These are phyloP conservation scores for Malus sieversii DNA, from an alignment of 306 rosid genomes.

Conservation along the genomic window DNA sequence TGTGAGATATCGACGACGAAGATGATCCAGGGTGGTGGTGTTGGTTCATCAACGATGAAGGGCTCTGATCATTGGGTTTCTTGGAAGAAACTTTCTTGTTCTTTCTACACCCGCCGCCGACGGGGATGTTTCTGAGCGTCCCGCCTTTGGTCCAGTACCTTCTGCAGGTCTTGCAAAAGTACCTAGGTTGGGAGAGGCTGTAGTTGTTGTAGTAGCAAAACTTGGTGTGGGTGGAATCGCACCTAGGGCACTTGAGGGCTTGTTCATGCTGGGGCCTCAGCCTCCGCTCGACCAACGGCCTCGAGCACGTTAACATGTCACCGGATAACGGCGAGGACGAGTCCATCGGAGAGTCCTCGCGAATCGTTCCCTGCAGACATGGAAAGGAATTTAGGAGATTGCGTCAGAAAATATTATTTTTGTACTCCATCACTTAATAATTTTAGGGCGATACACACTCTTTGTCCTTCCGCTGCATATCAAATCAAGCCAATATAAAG, in stretches of 20 bases:
- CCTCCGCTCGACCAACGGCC: constrained; percentile 65
- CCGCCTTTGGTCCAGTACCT: constrained; percentile 99
- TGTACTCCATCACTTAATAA: neutral
- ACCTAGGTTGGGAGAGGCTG: constrained; percentile 93
- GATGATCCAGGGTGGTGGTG: constrained; percentile 22
- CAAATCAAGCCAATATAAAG: neutral
- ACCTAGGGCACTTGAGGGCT: constrained; percentile 83
- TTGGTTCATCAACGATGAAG: constrained; percentile 1
- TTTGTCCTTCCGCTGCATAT: neutral
- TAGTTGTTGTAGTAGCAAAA: constrained; percentile 99
- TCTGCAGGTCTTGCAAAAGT: constrained; percentile 92
- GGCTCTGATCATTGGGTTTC: constrained; percentile 40
- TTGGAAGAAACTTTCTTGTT: constrained; percentile 72
- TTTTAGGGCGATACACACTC: neutral
- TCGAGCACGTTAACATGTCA: constrained; percentile 69
- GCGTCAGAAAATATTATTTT: neutral
- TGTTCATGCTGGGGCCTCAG: constrained; percentile 79
- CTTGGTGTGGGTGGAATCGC: constrained; percentile 93
- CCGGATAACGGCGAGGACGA: constrained; percentile 68
- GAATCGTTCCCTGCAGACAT: constrained; percentile 48
- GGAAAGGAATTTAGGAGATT: neutral
- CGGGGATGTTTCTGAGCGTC: constrained; percentile 90
- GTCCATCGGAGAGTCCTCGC: constrained; percentile 72
- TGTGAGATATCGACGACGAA: constrained; percentile 28
- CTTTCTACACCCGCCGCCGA: constrained; percentile 92